Conservation (phyloP, 1,139 yeast genomes). For the Kazachstania sp. region DNA sequence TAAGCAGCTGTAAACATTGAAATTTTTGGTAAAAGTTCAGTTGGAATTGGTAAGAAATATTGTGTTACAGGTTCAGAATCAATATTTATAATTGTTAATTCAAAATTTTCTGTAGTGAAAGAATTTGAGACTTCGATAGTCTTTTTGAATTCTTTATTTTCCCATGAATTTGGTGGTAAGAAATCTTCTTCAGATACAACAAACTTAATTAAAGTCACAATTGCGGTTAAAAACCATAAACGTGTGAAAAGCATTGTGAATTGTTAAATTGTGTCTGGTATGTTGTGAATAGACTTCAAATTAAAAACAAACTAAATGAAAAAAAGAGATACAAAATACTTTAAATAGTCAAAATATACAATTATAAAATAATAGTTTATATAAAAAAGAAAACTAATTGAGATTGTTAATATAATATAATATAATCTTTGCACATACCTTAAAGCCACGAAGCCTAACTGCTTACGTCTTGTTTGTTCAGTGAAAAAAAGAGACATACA, state of each 20-base stretch:
- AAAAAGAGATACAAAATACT: too few relatives aligned
- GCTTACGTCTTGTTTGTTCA: not conserved
- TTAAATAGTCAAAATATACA: not conserved
- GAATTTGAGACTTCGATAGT: slow-evolving; percentile 57
- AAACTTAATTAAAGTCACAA: slow-evolving; percentile 7
- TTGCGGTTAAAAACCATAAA: slow-evolving; percentile 7
- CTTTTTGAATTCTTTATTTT: slow-evolving; percentile 32
- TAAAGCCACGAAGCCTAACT: not conserved
- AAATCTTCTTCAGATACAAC: slow-evolving; percentile 11
- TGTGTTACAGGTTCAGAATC: slow-evolving; percentile 45
- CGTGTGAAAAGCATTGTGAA: slow-evolving; percentile 1
- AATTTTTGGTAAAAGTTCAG: slow-evolving; percentile 37
- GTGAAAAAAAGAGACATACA: not conserved
- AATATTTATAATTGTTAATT: slow-evolving; percentile 51
- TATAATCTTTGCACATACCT: not conserved
- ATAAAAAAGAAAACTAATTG: not conserved
- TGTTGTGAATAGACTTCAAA: not conserved
- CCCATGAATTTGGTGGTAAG: slow-evolving; percentile 30
- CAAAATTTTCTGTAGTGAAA: slow-evolving; percentile 55
- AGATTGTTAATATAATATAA: not conserved
- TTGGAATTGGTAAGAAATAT: slow-evolving; percentile 49
- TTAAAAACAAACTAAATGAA: too few relatives aligned
- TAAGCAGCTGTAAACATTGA: slow-evolving; percentile 41
- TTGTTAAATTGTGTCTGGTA: not conserved
- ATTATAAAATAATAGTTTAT: not conserved